phyloP scores from a whole-genome alignment of 2,329 filamentous ascomycete genomes.

The Calonectria fujianensis region DNA sequence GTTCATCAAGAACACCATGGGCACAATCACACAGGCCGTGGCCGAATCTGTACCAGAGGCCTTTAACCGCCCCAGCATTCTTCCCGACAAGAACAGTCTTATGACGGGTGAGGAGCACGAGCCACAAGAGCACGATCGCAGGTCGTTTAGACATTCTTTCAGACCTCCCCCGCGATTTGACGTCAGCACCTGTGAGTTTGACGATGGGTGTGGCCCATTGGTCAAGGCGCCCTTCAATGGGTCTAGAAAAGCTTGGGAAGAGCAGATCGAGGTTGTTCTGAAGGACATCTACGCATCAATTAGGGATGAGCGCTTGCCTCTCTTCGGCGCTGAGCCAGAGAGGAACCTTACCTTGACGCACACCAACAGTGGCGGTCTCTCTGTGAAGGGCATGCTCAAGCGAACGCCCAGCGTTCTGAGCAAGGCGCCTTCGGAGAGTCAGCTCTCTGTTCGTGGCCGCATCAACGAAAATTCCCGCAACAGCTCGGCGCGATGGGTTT shows the following conservation, averaged over 20 bases:
- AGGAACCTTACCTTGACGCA: constrained; percentile 60
- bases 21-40: constrained; percentile 87
- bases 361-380: constrained; percentile 79
- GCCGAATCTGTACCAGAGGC: constrained; percentile 82
- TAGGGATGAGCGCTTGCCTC: constrained; percentile 87
- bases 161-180: constrained; percentile 66
- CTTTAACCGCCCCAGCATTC: constrained; percentile 76
- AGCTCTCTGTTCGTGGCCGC: constrained; percentile 81
- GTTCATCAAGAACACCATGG: constrained; percentile 97
- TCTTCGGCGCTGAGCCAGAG: constrained; percentile 82
- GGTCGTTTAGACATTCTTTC: constrained; percentile 69
- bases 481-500: constrained; percentile 83
- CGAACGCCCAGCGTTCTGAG: constrained; percentile 93
- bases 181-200: constrained; percentile 65
- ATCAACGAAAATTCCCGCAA: constrained; percentile 74
- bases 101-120: constrained; percentile 59
- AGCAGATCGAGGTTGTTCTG: constrained; percentile 90
- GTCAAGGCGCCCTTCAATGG: constrained; percentile 87
- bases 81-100: constrained; percentile 66
- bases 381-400: constrained; percentile 85
- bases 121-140: constrained; percentile 62
- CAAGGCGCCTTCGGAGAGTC: constrained; percentile 91
- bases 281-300: constrained; percentile 96
- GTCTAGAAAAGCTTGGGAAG: constrained; percentile 86
- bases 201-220: constrained; percentile 80